phyloP scores from a whole-genome alignment of 805 yeast species.

The Candida caryicola region DNA sequence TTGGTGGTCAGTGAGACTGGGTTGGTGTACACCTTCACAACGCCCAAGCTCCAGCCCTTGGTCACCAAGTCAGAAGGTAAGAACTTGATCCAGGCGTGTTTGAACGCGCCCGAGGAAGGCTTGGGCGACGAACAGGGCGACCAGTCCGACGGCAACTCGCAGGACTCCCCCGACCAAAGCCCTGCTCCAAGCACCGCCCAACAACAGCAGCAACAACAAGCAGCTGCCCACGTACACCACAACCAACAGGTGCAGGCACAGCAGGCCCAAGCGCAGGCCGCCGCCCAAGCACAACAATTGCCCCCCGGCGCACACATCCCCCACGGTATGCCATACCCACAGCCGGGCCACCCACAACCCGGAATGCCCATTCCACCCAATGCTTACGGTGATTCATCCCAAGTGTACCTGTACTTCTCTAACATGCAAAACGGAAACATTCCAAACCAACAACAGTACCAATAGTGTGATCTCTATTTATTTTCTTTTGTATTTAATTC shows the following conservation, averaged over 20 bases:
- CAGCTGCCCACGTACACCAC: slow-evolving; percentile 11
- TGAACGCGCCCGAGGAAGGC: slow-evolving; percentile 92
- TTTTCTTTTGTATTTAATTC: slow-evolving; percentile 2
- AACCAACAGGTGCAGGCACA: slow-evolving; percentile 15
- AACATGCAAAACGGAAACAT: slow-evolving; percentile 49
- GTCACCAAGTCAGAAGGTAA: slow-evolving; percentile 98
- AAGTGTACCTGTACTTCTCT: slow-evolving; percentile 60
- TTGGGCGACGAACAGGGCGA: slow-evolving; percentile 61
- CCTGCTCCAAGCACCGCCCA: slow-evolving; percentile 21
- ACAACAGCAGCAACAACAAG: slow-evolving; percentile 13
- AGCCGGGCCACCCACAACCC: slow-evolving; percentile 37
- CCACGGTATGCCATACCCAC: slow-evolving; percentile 46
- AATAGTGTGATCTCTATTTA: slow-evolving; percentile 24
- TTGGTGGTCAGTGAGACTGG: slow-evolving; percentile 98
- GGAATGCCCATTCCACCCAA: slow-evolving; percentile 44
- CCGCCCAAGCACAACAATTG: slow-evolving; percentile 30
- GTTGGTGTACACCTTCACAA: slow-evolving; percentile 94
- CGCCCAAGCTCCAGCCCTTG: slow-evolving; percentile 97
- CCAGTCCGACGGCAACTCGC: slow-evolving; percentile 48
- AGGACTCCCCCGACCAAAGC: slow-evolving; percentile 39
- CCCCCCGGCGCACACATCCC: slow-evolving; percentile 42
- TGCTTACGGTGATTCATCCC: slow-evolving; percentile 50
- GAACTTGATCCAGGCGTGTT: slow-evolving; percentile 92
- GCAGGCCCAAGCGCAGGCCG: slow-evolving; percentile 19
- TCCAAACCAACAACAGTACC: slow-evolving; percentile 55